These are phyloP conservation scores for Flaveria sonorensis DNA, from an alignment of 129 eudicot genomes.

Conservation along the genomic window DNA sequence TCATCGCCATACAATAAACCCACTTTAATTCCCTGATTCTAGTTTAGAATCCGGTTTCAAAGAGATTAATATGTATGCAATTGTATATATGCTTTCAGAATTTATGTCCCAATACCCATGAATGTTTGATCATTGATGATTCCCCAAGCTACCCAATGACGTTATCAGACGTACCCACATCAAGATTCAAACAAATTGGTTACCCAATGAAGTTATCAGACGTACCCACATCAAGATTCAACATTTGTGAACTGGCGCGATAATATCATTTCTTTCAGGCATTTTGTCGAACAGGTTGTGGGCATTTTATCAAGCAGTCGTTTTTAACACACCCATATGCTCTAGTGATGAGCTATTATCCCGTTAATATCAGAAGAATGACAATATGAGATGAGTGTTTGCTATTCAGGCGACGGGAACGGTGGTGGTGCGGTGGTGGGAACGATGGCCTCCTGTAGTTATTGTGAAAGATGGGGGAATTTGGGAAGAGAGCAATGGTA, in stretches of 20 bases:
- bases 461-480: no score
- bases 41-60: neutral
- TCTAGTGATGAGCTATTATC: neutral
- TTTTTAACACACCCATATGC: neutral
- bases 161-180: neutral
- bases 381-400: neutral
- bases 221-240: neutral
- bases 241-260: neutral
- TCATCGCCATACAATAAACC: constrained; percentile 34
- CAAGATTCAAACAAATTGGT: neutral
- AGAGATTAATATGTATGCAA: neutral
- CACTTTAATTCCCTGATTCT: neutral
- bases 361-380: neutral
- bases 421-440: neutral
- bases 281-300: constrained; percentile 2
- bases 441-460: no score
- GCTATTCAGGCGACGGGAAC: neutral
- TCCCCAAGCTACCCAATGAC: no score
- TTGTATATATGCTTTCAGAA: neutral
- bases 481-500: no score
- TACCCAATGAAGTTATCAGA: neutral
- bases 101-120: no score
- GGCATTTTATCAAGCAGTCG: neutral
- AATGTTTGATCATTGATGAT: no score
- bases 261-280: neutral